Percentiles rank a stretch among this genome's conserved stretches.
Conservation (phyloP, 2,329 filamentous ascomycete genomes). For the Sporothrix luriei region DNA sequence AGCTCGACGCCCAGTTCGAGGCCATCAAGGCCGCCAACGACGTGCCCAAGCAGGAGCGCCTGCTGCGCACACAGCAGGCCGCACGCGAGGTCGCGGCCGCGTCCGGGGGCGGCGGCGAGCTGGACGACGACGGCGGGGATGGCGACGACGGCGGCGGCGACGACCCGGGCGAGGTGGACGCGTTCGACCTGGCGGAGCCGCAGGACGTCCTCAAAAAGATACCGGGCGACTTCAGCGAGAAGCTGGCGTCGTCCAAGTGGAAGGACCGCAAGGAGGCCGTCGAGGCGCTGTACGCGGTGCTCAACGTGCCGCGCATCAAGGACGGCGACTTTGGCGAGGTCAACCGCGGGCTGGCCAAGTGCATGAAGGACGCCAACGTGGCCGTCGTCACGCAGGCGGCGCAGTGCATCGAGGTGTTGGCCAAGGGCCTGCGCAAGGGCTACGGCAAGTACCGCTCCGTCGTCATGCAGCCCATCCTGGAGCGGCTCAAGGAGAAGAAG, state of each 20-base stretch:
- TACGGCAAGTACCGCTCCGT: conserved; percentile 79
- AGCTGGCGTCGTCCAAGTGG: conserved; percentile 90
- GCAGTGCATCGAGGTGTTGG: conserved; percentile 86
- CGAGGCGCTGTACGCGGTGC: conserved; percentile 72
- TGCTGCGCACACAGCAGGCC: conserved; percentile 86
- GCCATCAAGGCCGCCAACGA: conserved; percentile 76
- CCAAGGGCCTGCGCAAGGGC: conserved; percentile 75
- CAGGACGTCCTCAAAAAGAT: conserved; percentile 84
- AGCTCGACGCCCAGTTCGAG: conserved; percentile 92
- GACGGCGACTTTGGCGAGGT: conserved; percentile 87
- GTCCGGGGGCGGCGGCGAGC: conserved; percentile 62
- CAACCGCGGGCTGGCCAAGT: conserved; percentile 81
- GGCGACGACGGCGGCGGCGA: conserved; percentile 60
- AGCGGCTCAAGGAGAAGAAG: conserved; percentile 97
- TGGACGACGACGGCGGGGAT: conserved; percentile 64
- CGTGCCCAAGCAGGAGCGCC: conserved; percentile 84
- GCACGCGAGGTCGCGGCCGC: conserved; percentile 70
- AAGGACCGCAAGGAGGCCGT: conserved; percentile 96
- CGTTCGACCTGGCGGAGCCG: conserved; percentile 79
- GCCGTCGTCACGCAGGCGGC: conserved; percentile 91
- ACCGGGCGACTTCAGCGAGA: conserved; percentile 78
- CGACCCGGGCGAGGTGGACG: conserved; percentile 73
- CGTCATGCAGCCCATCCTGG: conserved; percentile 88
- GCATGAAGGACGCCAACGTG: conserved; percentile 98
- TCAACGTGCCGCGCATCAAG: conserved; percentile 89